phyloP scores from a whole-genome alignment of 768 basidiomycete genomes.

The Phaffia tasmanica region DNA sequence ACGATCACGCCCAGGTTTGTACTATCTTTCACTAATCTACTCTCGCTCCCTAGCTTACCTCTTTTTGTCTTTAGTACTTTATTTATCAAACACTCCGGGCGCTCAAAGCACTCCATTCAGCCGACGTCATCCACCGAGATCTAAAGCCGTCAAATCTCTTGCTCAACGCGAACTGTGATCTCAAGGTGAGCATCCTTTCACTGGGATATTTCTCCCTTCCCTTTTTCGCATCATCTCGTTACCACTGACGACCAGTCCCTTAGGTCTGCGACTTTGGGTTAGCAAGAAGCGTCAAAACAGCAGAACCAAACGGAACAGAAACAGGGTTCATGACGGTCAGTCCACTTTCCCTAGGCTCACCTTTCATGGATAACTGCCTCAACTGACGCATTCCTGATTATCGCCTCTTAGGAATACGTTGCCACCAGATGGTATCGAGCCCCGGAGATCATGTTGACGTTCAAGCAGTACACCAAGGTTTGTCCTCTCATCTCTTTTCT shows the following conservation, averaged over 20 bases:
- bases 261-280: slow-evolving; percentile 27
- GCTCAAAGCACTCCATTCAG: slow-evolving; percentile 86
- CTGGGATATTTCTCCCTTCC: neutral
- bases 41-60: neutral
- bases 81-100: slow-evolving; percentile 91
- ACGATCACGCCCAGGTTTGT: slow-evolving; percentile 53
- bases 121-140: slow-evolving; percentile 81
- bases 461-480: slow-evolving; percentile 43
- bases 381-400: neutral
- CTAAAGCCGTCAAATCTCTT: slow-evolving; percentile 93
- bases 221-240: neutral
- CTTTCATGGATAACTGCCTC: neutral
- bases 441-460: slow-evolving; percentile 45
- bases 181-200: slow-evolving; percentile 53
- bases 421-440: slow-evolving; percentile 70
- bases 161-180: slow-evolving; percentile 89
- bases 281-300: slow-evolving; percentile 22
- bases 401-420: slow-evolving; percentile 75
- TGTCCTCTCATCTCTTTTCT: neutral
- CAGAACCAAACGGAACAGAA: slow-evolving; percentile 32
- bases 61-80: slow-evolving; percentile 55
- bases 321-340: slow-evolving; percentile 37
- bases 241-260: neutral
- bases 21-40: slow-evolving; percentile 9
- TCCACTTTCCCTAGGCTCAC: neutral